phyloP scores from a whole-genome alignment of 1,284 basidiomycete genomes.

The Coniferiporia weirii region DNA sequence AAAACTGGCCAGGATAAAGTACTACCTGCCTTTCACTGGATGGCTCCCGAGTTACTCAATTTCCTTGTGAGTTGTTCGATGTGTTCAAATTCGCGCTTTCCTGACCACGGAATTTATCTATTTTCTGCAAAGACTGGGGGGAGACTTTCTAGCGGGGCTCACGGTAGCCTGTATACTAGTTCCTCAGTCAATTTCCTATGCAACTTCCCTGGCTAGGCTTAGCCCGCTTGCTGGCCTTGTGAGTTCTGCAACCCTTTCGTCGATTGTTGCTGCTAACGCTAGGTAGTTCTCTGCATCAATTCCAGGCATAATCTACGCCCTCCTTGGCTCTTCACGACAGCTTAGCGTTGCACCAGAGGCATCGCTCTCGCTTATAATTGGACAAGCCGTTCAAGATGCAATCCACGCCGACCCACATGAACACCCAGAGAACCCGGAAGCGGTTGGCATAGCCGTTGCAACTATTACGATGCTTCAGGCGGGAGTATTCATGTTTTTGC shows the following conservation, averaged over 20 bases:
- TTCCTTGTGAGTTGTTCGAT: slow-evolving; percentile 49
- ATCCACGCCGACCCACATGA: slow-evolving; percentile 57
- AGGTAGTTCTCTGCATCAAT: slow-evolving; percentile 71
- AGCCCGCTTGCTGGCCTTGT: slow-evolving; percentile 83
- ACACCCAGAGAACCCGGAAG: slow-evolving; percentile 46
- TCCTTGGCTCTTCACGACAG: slow-evolving; percentile 81
- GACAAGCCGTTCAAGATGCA: slow-evolving; percentile 75
- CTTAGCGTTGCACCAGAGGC: slow-evolving; percentile 89
- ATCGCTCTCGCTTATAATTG: slow-evolving; percentile 81
- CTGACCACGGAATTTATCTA: neutral
- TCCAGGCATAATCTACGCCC: slow-evolving; percentile 76
- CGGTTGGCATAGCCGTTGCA: slow-evolving; percentile 57
- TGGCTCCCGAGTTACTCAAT: slow-evolving; percentile 85
- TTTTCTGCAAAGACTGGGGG: slow-evolving; percentile 41
- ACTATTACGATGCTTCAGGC: slow-evolving; percentile 83
- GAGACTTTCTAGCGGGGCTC: slow-evolving; percentile 79
- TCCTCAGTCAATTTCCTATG: slow-evolving; percentile 91
- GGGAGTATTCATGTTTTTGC: slow-evolving; percentile 81
- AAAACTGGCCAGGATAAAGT: slow-evolving; percentile 36
- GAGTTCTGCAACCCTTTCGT: slow-evolving; percentile 27
- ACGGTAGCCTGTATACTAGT: slow-evolving; percentile 89
- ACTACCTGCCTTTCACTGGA: slow-evolving; percentile 64
- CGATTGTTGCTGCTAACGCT: neutral
- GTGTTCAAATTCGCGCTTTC: neutral
- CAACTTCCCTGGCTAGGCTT: slow-evolving; percentile 77